Conservation (phyloP, 352 stramenopile species). For the Aphanomyces cochlioides region DNA sequence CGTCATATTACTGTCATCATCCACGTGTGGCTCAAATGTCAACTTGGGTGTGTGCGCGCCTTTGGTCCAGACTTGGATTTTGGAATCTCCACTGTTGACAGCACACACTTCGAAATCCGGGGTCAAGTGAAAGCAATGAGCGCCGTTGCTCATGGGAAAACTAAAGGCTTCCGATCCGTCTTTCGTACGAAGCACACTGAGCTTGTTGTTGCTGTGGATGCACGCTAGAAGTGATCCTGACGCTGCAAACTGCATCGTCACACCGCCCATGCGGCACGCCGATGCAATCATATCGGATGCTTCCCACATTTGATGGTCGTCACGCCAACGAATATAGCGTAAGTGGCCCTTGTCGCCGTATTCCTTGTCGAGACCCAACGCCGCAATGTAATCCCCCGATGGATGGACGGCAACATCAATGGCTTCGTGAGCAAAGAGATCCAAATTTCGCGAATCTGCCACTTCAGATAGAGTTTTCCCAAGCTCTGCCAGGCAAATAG, state of each 20-base stretch:
- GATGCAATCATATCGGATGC: background rate
- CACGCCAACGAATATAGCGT: constrained; percentile 3
- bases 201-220: background rate
- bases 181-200: background rate
- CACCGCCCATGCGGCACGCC: constrained; percentile 3
- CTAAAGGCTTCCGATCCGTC: background rate
- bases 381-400: background rate
- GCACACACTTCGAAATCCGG: background rate
- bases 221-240: background rate
- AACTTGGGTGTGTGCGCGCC: background rate
- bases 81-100: background rate
- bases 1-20: constrained; percentile 4
- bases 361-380: background rate
- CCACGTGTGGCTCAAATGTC: background rate
- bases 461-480: background rate
- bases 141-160: background rate
- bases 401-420: constrained; percentile 12
- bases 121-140: background rate
- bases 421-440: background rate
- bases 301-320: background rate
- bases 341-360: background rate
- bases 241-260: background rate
- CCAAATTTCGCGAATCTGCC: background rate
- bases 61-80: background rate
- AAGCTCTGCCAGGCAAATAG: background rate